These are phyloP conservation scores for Camellia oleifera DNA, from an alignment of 179 eudicot species.

Conservation along the genomic window DNA sequence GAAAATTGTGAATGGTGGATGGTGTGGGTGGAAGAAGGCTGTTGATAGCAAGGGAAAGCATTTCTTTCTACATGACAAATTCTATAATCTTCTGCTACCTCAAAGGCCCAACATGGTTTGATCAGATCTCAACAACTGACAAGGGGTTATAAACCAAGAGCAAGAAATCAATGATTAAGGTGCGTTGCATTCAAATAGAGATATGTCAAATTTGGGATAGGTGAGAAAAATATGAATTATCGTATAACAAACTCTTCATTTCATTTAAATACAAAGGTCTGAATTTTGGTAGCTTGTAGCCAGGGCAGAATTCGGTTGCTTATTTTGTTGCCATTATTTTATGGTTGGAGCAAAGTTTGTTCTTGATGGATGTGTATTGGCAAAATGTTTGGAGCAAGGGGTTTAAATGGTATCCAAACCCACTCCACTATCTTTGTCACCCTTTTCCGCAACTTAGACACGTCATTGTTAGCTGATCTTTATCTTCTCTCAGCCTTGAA, in stretches of 20 bases:
- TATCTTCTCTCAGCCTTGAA: too few relatives aligned
- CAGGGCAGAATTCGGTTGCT: not conserved
- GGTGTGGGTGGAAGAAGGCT: constrained; percentile 98
- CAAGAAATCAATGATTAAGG: not conserved
- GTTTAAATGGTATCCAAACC: too few relatives aligned
- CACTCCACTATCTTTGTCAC: too few relatives aligned
- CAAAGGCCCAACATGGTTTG: constrained; percentile 92
- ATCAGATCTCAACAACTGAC: not conserved
- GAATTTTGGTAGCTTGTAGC: not conserved
- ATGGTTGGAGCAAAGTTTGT: not conserved
- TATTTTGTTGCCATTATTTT: not conserved
- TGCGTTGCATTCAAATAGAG: not conserved
- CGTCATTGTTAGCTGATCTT: too few relatives aligned
- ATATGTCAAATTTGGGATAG: not conserved
- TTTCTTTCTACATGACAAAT: constrained; percentile 84
- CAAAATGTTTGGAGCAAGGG: not conserved
- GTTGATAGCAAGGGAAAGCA: constrained; percentile 90
- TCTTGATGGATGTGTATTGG: not conserved
- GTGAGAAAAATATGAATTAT: not conserved
- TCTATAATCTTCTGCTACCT: constrained; percentile 89
- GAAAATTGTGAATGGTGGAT: constrained; percentile 91
- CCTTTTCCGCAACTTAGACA: too few relatives aligned
- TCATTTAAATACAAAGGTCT: too few relatives aligned
- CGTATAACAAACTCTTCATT: not conserved
- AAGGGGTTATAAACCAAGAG: not conserved